phyloP scores from a whole-genome alignment of 176 grass and related monocot species.

The Coix lacrymajobi region DNA sequence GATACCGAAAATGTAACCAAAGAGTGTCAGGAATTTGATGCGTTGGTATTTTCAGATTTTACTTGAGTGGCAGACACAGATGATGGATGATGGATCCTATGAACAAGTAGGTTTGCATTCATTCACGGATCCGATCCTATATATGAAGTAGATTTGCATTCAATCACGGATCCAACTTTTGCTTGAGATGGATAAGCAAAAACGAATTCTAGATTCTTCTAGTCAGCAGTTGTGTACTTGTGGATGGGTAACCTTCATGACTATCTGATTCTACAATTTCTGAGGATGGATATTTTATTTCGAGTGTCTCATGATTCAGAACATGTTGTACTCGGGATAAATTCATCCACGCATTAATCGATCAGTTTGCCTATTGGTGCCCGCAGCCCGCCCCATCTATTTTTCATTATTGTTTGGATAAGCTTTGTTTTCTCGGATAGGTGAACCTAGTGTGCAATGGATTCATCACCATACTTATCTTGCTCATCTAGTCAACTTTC shows the following conservation, averaged over 20 bases:
- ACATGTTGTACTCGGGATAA: neutral
- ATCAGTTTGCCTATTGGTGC: neutral
- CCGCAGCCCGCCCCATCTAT: neutral
- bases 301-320: neutral
- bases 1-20: constrained; percentile 25
- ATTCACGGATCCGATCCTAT: constrained; percentile 5
- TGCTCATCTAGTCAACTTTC: constrained; percentile 29
- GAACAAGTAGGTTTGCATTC: constrained; percentile 13
- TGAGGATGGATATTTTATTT: neutral
- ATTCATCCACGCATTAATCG: neutral
- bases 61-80: constrained; percentile 9
- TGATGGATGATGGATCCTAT: constrained; percentile 16
- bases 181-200: neutral
- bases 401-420: neutral
- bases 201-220: neutral
- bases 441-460: constrained; percentile 5
- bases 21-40: constrained; percentile 27
- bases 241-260: neutral
- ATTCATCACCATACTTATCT: constrained; percentile 15
- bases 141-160: constrained; percentile 4
- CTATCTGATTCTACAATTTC: neutral
- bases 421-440: neutral
- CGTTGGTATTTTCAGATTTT: constrained; percentile 16
- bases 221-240: constrained; percentile 3
- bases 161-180: constrained; percentile 26